phyloP scores from a whole-genome alignment of 208 protist species.

The Wallacemonas sp. region DNA sequence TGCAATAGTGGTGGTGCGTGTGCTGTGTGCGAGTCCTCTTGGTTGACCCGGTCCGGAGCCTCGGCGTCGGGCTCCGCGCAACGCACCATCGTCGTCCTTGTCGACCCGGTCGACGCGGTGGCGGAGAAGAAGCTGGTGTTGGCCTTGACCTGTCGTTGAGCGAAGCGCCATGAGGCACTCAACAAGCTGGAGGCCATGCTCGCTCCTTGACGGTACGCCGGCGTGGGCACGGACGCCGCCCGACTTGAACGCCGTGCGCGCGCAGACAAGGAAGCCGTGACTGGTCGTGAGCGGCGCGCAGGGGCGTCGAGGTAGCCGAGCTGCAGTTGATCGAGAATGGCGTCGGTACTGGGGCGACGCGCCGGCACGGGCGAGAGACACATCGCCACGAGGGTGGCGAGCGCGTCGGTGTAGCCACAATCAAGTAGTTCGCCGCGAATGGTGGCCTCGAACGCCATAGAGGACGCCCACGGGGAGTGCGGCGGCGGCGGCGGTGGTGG shows the following conservation, averaged over 20 bases:
- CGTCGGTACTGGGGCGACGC: constrained; percentile 24
- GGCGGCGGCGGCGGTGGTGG: neutral
- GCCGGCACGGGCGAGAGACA: constrained; percentile 34
- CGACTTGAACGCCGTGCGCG: too few species aligned
- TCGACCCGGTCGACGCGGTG: too few species aligned
- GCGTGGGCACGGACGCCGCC: too few species aligned
- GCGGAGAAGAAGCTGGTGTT: too few species aligned
- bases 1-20: too few species aligned
- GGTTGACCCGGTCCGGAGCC: neutral
- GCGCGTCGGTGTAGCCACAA: constrained; percentile 20
- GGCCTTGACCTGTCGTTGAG: too few species aligned
- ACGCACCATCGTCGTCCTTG: too few species aligned
- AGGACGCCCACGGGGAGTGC: constrained; percentile 8
- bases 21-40: neutral
- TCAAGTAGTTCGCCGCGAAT: neutral
- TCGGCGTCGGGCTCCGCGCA: too few species aligned
- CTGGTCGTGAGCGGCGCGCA: neutral
- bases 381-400: constrained; percentile 20
- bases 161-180: neutral
- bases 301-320: constrained; percentile 3
- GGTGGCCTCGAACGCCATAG: constrained; percentile 1
- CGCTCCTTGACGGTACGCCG: too few species aligned
- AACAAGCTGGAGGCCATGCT: neutral
- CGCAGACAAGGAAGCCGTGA: too few species aligned
- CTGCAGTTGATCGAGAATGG: constrained; percentile 24